Base-by-base conservation (phyloP, 2,329 filamentous ascomycete genomes). In the Bipolaris oryzae region DNA sequence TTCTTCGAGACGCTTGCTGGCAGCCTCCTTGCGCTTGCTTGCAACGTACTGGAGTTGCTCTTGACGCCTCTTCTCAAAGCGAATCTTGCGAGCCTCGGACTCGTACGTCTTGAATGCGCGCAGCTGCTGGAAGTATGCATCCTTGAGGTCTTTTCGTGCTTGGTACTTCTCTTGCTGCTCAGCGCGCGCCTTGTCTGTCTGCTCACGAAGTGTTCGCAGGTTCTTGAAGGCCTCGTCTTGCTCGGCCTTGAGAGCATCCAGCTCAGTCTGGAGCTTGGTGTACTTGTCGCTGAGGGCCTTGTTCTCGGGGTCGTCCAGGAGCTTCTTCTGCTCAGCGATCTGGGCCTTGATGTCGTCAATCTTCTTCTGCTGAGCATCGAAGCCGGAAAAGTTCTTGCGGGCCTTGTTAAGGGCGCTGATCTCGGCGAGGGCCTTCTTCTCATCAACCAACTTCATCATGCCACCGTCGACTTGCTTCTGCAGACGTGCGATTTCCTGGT, bases 361-460 rank as follows among this genome's bases (percentile, higher is more conserved):
- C 65, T 85, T 85, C 84, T 96, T 96, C 80, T 98, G 91, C 33
- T 87, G 83, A 57, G 90, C 87, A 58, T 96, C 92, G 71, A 98
- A 89, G 60, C 87, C 86, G 56, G 88, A 87, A 76, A 99, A 97
- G 78, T 87, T 89, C 87, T 97, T 98, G 81, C 91, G 91, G 72
- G 90, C 85, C 83, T 96, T 96, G 78, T 90, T 89, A 66, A 98
- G 81, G 75, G 81, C 89, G 46, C 89, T 90, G 69, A 96, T 89
- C 70, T 97, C 92, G 48, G 85, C 81, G 18, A 98, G 84, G 7
- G 91, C 88, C 85, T 97, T 98, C 84, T 92, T 96, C 86, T 98
- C 95, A 70, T 99, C 95, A 10, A 98, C 95, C 49, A 99, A 82
- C 81, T 93, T 96, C 89, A 99, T 93, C 76, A 85, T 89, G 63